These are phyloP conservation scores for Babesia bovis DNA, from an alignment of 169 alveolate genomes.

Conservation along the genomic window DNA sequence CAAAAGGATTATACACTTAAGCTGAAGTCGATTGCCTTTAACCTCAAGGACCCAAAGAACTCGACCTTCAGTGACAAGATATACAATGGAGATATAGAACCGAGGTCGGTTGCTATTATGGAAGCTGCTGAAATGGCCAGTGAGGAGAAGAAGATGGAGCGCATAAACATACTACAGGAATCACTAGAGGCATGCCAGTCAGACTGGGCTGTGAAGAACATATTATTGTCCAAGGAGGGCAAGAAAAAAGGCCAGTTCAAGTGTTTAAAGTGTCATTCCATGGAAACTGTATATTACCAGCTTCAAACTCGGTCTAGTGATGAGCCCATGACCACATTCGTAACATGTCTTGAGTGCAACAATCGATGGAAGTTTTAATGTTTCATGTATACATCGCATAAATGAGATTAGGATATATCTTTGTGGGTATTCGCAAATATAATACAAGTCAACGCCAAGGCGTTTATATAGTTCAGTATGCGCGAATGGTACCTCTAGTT, in stretches of 20 bases:
- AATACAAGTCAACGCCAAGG: too few species aligned
- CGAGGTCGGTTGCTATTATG: conserved; percentile 87
- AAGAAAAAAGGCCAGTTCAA: conserved; percentile 88
- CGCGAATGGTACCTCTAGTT: too few species aligned
- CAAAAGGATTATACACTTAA: conserved; percentile 82
- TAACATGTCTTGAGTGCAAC: conserved; percentile 92
- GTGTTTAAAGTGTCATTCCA: conserved; percentile 90
- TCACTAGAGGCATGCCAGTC: conserved; percentile 88
- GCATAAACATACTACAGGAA: conserved; percentile 79
- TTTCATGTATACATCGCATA: background rate
- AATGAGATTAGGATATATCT: background rate
- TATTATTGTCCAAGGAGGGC: conserved; percentile 63
- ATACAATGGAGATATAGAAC: conserved; percentile 80
- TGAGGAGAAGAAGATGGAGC: conserved; percentile 86
- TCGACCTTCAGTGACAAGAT: conserved; percentile 84
- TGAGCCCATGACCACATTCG: conserved; percentile 98
- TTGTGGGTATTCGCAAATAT: too few species aligned
- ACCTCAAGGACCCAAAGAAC: conserved; percentile 87
- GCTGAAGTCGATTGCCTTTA: conserved; percentile 85
- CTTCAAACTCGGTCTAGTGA: conserved; percentile 96
- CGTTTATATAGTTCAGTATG: too few species aligned
- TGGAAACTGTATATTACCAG: conserved; percentile 89
- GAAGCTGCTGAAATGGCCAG: conserved; percentile 90
- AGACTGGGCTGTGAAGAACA: conserved; percentile 91
- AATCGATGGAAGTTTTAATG: conserved; percentile 90